Conservation (phyloP, 768 basidiomycete species). For the Serendipita indica region DNA sequence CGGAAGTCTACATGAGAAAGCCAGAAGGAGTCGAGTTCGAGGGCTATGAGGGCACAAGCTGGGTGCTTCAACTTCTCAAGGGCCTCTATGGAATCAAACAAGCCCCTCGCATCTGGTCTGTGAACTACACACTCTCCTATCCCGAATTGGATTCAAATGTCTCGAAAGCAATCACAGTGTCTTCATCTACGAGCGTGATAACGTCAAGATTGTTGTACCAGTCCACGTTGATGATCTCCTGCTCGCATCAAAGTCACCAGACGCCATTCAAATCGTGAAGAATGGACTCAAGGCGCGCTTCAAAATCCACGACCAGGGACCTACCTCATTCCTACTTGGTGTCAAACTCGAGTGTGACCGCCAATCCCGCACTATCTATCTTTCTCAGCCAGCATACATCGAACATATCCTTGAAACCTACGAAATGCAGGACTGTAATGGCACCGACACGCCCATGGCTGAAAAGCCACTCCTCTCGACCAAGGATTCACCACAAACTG, state of each 20-base stretch:
- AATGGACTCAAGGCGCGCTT: not conserved
- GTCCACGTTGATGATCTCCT: constrained; percentile 8
- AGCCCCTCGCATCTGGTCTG: constrained; percentile 26
- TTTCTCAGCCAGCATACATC: constrained; percentile 18
- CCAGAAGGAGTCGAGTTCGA: constrained; percentile 7
- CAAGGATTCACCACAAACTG: not conserved
- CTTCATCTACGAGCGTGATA: not conserved
- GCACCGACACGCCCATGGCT: constrained; percentile 16
- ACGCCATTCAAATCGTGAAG: not conserved
- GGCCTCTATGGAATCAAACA: constrained; percentile 33
- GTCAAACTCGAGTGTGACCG: constrained; percentile 17
- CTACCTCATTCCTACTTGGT: constrained; percentile 1
- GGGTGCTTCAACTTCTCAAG: constrained; percentile 18
- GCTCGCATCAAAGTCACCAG: not conserved
- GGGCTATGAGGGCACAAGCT: not conserved
- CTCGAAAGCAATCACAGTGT: not conserved
- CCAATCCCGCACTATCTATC: constrained; percentile 12
- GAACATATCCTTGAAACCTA: constrained; percentile 14
- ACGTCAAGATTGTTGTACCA: not conserved
- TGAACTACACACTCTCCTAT: constrained; percentile 5
- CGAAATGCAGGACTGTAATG: constrained; percentile 17
- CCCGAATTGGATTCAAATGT: not conserved
- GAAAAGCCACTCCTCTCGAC: not conserved
- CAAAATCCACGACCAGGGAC: constrained; percentile 6
- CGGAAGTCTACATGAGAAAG: constrained; percentile 10